These are phyloP conservation scores for Arthroderma sp. DNA, from an alignment of 2,329 filamentous ascomycete species.

Conservation along the genomic window DNA sequence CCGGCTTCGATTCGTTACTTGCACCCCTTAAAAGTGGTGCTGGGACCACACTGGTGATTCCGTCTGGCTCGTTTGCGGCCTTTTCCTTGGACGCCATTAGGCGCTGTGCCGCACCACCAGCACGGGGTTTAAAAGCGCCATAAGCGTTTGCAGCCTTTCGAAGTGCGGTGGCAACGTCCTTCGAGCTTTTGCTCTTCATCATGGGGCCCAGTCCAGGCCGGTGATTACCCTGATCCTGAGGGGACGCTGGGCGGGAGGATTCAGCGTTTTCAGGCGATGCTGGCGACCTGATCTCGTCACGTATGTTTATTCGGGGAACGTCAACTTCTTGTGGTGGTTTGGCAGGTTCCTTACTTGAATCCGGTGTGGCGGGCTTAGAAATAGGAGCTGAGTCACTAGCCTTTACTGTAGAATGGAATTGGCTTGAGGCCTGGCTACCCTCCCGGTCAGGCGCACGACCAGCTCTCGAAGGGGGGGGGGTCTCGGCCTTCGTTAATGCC, in stretches of 20 bases:
- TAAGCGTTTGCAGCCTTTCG: slow-evolving; percentile 64
- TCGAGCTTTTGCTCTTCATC: slow-evolving; percentile 63
- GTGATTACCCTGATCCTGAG: slow-evolving; percentile 34
- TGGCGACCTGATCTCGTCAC: not conserved
- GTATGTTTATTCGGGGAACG: not conserved
- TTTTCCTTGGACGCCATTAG: slow-evolving; percentile 50
- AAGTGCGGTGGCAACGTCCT: slow-evolving; percentile 61
- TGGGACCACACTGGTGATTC: slow-evolving; percentile 77
- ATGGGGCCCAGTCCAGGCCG: slow-evolving; percentile 79
- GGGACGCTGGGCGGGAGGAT: not conserved
- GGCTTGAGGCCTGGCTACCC: no score
- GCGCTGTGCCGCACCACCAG: slow-evolving; percentile 73
- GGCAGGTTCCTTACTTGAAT: not conserved
- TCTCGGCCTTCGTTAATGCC: slow-evolving; percentile 21
- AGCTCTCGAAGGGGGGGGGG: slow-evolving; percentile 20
- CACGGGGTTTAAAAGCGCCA: slow-evolving; percentile 72
- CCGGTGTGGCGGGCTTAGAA: no score
- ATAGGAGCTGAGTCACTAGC: no score
- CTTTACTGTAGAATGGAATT: no score
- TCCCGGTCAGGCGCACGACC: slow-evolving; percentile 14
- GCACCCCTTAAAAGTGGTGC: slow-evolving; percentile 46
- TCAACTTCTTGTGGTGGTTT: not conserved
- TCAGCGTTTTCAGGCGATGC: not conserved
- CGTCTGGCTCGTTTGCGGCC: slow-evolving; percentile 60
- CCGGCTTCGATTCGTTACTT: slow-evolving; percentile 20